Percentiles rank a stretch among this genome's conserved stretches.
phyloP scores from a whole-genome alignment of 2,329 filamentous ascomycete species.

The Talaromyces piceae region DNA sequence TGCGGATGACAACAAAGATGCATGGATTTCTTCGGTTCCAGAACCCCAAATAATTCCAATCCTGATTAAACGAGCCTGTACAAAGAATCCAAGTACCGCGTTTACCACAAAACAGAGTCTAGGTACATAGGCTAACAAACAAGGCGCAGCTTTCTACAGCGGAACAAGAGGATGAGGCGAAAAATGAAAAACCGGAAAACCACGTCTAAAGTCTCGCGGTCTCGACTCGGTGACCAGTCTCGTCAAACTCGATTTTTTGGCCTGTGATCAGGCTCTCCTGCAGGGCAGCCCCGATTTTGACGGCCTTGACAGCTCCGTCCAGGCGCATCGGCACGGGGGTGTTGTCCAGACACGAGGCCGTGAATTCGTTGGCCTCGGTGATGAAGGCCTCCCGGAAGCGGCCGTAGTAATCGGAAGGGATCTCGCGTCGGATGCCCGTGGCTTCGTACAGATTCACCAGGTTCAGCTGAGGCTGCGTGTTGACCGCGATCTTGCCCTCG shows the following conservation, averaged over 20 bases:
- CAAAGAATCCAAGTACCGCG: too few species aligned
- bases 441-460: constrained; percentile 51
- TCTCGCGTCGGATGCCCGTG: constrained; percentile 50
- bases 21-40: too few species aligned
- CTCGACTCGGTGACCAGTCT: constrained; percentile 43
- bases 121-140: too few species aligned
- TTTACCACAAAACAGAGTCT: not conserved
- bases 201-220: constrained; percentile 28
- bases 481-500: constrained; percentile 54
- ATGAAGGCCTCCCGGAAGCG: constrained; percentile 59
- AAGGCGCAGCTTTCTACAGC: too few species aligned
- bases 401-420: constrained; percentile 57
- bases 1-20: too few species aligned
- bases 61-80: too few species aligned
- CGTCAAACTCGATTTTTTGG: constrained; percentile 53
- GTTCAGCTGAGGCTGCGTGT: constrained; percentile 50
- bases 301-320: constrained; percentile 47
- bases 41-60: not conserved
- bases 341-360: constrained; percentile 50
- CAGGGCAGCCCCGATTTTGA: constrained; percentile 54
- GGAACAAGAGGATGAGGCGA: too few species aligned
- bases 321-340: constrained; percentile 50
- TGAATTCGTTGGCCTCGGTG: constrained; percentile 59
- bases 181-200: not conserved
- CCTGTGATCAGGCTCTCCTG: constrained; percentile 51